Percentiles rank a stretch among this genome's conserved stretches.
Evolutionary conservation across 2,329 filamentous ascomycete species (phyloP).

Genomic region (Talaromyces rugulosus): DNA sequence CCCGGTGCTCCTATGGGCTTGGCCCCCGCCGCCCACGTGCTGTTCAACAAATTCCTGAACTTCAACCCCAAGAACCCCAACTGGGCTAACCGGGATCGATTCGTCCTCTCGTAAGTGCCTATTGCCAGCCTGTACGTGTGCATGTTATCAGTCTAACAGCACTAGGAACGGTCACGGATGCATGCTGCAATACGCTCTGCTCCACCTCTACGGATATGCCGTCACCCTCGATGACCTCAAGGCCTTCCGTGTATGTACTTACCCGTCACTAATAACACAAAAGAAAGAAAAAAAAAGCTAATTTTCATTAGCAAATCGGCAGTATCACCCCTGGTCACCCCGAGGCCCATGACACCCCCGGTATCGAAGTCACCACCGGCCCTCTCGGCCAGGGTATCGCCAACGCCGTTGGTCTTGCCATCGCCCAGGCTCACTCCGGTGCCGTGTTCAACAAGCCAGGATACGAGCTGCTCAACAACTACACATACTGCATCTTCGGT

Average conservation of each 20-base stretch:
- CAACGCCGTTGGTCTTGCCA: conserved; percentile 96
- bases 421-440: conserved; percentile 87
- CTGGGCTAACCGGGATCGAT: conserved; percentile 96
- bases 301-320: conserved; percentile 55
- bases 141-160: not conserved
- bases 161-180: conserved; percentile 93
- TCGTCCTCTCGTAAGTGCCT: conserved; percentile 92
- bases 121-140: not conserved
- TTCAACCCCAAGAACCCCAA: conserved; percentile 99
- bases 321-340: conserved; percentile 93
- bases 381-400: conserved; percentile 95
- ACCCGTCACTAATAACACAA: not conserved
- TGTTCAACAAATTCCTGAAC: conserved; percentile 98
- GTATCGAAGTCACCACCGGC: conserved; percentile 96
- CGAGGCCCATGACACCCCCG: conserved; percentile 92
- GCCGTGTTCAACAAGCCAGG: conserved; percentile 96
- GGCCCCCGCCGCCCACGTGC: conserved; percentile 92
- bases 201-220: conserved; percentile 92
- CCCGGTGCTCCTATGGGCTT: conserved; percentile 97
- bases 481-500: conserved; percentile 95
- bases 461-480: conserved; percentile 87
- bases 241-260: conserved; percentile 84
- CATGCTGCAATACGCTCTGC: conserved; percentile 98
- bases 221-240: conserved; percentile 89
- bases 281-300: conserved; percentile 9